Evolutionary conservation across 2,329 filamentous ascomycete genomes (phyloP).

Genomic region (Fusarium temperatum): DNA sequence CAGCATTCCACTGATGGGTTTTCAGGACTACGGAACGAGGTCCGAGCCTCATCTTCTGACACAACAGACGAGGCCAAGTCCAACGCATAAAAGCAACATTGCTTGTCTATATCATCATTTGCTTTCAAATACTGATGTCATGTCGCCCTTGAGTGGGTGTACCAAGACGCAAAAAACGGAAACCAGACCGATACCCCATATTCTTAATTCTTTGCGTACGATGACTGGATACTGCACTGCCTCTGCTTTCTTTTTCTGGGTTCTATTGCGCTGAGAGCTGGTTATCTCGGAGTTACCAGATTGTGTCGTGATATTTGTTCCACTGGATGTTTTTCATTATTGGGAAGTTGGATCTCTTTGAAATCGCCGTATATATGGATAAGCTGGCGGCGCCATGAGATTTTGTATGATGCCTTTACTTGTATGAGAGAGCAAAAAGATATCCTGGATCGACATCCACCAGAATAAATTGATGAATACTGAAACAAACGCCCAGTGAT

Average conservation of each 20-base stretch:
- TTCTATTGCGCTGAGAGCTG: constrained; percentile 23
- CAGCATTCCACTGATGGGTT: constrained; percentile 41
- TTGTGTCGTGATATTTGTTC: constrained; percentile 9
- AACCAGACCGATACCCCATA: constrained; percentile 28
- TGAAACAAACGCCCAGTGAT: neutral
- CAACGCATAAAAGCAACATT: constrained; percentile 4
- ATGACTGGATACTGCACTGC: constrained; percentile 11
- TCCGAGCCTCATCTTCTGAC: constrained; percentile 41
- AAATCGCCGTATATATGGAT: neutral
- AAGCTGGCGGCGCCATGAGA: constrained; percentile 15
- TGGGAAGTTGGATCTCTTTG: constrained; percentile 4
- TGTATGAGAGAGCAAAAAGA: constrained; percentile 1
- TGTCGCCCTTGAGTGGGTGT: neutral
- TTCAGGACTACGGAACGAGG: constrained; percentile 49
- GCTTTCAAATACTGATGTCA: neutral
- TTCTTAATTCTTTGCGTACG: constrained; percentile 28
- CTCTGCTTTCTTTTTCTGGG: neutral
- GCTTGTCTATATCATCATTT: neutral
- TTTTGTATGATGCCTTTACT: neutral
- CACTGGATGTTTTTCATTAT: constrained; percentile 5
- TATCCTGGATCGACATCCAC: constrained; percentile 2
- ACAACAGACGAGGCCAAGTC: constrained; percentile 28
- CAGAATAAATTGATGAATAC: constrained; percentile 15
- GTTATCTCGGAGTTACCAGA: constrained; percentile 28
- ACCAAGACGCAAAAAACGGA: constrained; percentile 11